Evolutionary conservation across 805 yeast genomes (phyloP).

Genomic region (Wickerhamiella alocasiicola): DNA sequence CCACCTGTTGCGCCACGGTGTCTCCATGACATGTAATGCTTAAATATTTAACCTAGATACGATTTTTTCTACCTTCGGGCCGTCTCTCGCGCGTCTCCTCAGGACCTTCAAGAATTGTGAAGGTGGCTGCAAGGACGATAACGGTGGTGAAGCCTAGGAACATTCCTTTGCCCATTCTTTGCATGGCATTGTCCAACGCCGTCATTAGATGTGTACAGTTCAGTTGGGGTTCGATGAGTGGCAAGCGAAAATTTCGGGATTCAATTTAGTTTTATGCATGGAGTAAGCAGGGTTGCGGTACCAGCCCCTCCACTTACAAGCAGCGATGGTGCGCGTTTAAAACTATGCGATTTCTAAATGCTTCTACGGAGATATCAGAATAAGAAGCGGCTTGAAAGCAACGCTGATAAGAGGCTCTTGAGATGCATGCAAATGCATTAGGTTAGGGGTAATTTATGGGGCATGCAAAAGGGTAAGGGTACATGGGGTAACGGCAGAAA

Average conservation of each 20-base stretch:
- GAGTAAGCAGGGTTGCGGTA: conserved; percentile 10
- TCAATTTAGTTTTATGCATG: conserved; percentile 6
- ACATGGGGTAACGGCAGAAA: no score
- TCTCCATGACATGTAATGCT: conserved; percentile 17
- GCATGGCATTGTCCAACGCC: conserved; percentile 11
- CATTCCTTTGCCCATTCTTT: conserved; percentile 16
- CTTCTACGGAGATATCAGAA: no score
- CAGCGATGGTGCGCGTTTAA: no score
- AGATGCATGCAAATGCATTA: no score
- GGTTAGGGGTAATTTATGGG: no score
- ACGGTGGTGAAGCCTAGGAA: conserved; percentile 15
- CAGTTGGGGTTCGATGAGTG: not conserved
- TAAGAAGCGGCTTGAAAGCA: no score
- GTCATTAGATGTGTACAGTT: no score
- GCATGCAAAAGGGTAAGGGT: no score
- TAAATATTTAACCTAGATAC: no score
- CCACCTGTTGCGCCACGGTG: conserved; percentile 47
- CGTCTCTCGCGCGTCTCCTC: not conserved
- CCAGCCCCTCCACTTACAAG: no score
- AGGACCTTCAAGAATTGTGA: conserved; percentile 14
- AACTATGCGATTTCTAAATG: no score
- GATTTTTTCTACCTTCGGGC: not conserved
- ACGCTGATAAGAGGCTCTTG: no score
- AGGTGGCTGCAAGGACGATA: conserved; percentile 16
- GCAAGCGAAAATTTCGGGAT: not conserved